phyloP scores from a whole-genome alignment of 306 rosid species.

The Begonia masoniana region DNA sequence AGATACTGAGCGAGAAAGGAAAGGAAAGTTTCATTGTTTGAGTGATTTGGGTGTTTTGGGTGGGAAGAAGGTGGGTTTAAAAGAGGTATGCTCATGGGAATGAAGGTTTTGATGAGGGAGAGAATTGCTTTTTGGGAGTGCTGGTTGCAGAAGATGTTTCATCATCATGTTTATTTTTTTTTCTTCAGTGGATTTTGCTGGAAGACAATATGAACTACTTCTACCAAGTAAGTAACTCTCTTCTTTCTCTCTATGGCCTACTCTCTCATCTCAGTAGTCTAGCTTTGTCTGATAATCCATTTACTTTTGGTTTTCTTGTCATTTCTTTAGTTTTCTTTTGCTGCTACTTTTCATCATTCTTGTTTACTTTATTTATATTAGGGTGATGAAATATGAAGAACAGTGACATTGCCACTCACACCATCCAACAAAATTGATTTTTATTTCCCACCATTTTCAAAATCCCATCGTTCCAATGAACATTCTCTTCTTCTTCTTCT shows the following conservation, averaged over 20 bases:
- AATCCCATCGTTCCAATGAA: slow-evolving; percentile 11
- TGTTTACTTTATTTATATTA: slow-evolving; percentile 62
- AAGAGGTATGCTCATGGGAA: slow-evolving; percentile 65
- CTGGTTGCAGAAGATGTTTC: slow-evolving; percentile 77
- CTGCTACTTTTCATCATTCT: slow-evolving; percentile 97
- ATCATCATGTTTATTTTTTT: slow-evolving; percentile 40
- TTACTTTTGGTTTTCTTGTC: slow-evolving; percentile 56
- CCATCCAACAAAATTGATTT: slow-evolving; percentile 79
- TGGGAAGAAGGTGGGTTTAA: slow-evolving; percentile 26
- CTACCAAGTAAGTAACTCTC: slow-evolving; percentile 3
- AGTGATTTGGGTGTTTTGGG: slow-evolving; percentile 19
- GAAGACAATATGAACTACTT: slow-evolving; percentile 33
- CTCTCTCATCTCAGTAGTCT: slow-evolving; percentile 20
- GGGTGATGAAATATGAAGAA: slow-evolving; percentile 33
- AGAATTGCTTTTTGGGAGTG: slow-evolving; percentile 76
- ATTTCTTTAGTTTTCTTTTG: slow-evolving; percentile 40
- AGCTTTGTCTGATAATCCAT: slow-evolving; percentile 65
- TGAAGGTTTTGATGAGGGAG: slow-evolving; percentile 48
- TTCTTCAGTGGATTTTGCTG: slow-evolving; percentile 68
- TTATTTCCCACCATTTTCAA: slow-evolving; percentile 66
- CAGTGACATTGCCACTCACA: slow-evolving; percentile 59
- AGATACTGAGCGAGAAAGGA: slow-evolving; percentile 13
- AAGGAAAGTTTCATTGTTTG: slow-evolving; percentile 54
- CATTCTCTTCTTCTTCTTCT: slow-evolving; percentile 9
- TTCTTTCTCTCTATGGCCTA: slow-evolving; percentile 8